Evolutionary conservation across 169 alveolate species (phyloP), one percentile per base, ranked within the genome.

Genomic region (Plasmodium blacklocki): DNA sequence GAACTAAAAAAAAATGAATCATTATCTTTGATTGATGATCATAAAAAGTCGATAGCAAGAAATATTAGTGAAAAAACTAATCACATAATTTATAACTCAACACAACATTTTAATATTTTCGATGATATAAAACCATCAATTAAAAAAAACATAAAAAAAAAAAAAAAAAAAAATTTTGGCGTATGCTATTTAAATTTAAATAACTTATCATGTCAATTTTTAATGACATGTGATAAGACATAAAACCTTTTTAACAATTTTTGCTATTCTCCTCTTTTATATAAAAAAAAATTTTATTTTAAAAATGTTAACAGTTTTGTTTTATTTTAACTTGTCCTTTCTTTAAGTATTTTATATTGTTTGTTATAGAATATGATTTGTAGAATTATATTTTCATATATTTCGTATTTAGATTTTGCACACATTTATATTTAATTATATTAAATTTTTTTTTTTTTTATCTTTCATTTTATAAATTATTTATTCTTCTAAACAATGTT

Each of bases 221-320:
- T 80, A 47, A 80, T 63, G 73, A 43, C 90, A 80, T 80, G 90
- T 80, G 64, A 67, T 80, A 80, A 80, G 83, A 80, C 85, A 80
- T 80, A 80, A 47, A 67, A 50, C 26, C 58, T 80, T 26, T 39
- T 39, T 39, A 39, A 39, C 47, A 39, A 39, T 39, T 39, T 39
- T 39, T 39, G 47, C 47, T 39, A 39, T 39, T 39, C 9, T 39
- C 47, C 47, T 39, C 47, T 39, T 39, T 39, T 39, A 39, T 7
- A 39, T 39, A 39, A 39, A 39, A 39, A 39, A 39, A 76, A 7
- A 47, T 8, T 7, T 78, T 23, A 58, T 80, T 66, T 80, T 80
- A 32, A 18, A 39, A 39, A 47, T 5, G 19, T 54, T 29, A 52
- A 59, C 14, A 50, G 32, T 68, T 80, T 56, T 32, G 70, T 68